Evolutionary conservation across 345 rosid genomes (phyloP).

Genomic region (Salix purpurea): DNA sequence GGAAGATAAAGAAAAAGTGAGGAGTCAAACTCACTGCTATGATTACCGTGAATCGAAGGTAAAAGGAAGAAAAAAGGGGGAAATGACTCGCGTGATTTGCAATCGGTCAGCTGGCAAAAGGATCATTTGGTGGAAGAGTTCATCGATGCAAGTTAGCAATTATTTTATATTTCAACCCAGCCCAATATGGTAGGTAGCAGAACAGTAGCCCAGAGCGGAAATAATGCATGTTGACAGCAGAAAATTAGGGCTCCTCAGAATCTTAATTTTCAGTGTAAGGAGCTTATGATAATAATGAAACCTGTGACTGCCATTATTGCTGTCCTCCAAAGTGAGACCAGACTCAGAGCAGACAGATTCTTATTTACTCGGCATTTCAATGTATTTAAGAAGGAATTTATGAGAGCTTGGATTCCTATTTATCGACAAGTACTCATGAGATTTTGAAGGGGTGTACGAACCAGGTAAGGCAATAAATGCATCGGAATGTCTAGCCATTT

Average conservation of each 20-base stretch:
- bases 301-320: neutral
- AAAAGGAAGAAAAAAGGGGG: too few species aligned
- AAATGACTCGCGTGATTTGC: too few species aligned
- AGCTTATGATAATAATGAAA: neutral
- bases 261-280: constrained; percentile 14
- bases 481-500: constrained; percentile 35
- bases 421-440: neutral
- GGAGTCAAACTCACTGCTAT: too few species aligned
- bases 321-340: neutral
- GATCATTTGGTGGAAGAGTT: neutral
- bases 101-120: neutral
- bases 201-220: neutral
- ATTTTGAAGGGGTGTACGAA: neutral
- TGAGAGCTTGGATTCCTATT: too few species aligned
- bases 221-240: constrained; percentile 4
- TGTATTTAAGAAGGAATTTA: neutral
- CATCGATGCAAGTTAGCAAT: too few species aligned
- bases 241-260: constrained; percentile 1
- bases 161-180: too few species aligned
- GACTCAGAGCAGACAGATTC: neutral
- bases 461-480: constrained; percentile 36
- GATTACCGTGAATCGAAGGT: too few species aligned
- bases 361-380: neutral
- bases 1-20: too few species aligned
- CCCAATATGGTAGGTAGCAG: neutral